Conservation (phyloP, 1,284 basidiomycete species). For the Microstroma glucosiphilum region DNA sequence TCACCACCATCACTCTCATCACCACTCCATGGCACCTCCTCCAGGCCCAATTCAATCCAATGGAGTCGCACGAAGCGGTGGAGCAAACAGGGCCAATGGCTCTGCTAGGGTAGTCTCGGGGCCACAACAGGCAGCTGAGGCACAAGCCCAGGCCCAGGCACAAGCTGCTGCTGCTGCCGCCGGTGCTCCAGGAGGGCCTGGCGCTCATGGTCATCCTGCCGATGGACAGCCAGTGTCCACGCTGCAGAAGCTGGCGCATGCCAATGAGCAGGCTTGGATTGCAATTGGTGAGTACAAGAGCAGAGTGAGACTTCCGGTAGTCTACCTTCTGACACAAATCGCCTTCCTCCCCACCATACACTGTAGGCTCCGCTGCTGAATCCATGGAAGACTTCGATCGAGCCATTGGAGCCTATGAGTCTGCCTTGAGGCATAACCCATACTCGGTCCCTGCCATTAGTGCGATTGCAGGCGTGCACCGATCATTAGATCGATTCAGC, state of each 20-base stretch:
- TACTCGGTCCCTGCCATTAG: constrained; percentile 46
- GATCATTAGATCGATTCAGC: constrained; percentile 46
- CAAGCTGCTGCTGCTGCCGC: constrained; percentile 2
- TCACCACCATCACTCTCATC: not conserved
- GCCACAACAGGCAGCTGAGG: constrained; percentile 4
- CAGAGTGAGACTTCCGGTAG: not conserved
- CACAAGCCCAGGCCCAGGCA: constrained; percentile 2
- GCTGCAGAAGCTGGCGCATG: constrained; percentile 38
- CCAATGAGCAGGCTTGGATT: constrained; percentile 46
- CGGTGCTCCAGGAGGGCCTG: not conserved
- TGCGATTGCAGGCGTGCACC: constrained; percentile 46
- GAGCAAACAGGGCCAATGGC: not conserved
- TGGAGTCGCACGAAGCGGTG: too few species aligned
- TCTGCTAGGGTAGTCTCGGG: constrained; percentile 1
- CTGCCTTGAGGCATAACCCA: constrained; percentile 45
- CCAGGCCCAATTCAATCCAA: not conserved
- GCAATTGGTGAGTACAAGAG: constrained; percentile 21
- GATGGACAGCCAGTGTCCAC: constrained; percentile 7
- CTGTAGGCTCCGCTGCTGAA: constrained; percentile 36
- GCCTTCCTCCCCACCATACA: not conserved
- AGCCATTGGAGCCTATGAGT: constrained; percentile 44
- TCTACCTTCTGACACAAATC: not conserved
- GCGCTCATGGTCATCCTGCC: not conserved
- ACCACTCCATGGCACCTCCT: not conserved
- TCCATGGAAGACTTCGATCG: constrained; percentile 48